Evolutionary conservation across 2,329 filamentous ascomycete genomes (phyloP).

Genomic region (Aureobasidium sp.): DNA sequence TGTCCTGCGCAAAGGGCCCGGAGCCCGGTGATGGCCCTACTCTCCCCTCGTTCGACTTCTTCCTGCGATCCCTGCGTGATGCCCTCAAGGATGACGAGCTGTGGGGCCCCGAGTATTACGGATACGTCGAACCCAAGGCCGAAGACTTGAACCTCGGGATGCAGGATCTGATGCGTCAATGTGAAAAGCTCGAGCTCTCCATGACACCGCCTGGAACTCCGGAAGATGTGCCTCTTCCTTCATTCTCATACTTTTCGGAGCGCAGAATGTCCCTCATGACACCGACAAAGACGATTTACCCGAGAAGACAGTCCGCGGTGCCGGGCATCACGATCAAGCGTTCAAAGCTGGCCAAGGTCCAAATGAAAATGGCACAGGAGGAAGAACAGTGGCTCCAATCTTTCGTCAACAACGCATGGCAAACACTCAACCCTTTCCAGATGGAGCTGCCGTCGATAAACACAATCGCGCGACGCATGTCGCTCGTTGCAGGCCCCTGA

Average conservation of each 20-base stretch:
- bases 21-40: conserved; percentile 26
- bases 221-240: conserved; percentile 16
- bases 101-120: conserved; percentile 36
- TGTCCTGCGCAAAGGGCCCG: conserved; percentile 33
- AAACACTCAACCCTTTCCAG: conserved; percentile 20
- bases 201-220: conserved; percentile 17
- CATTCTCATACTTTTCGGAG: conserved; percentile 13
- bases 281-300: conserved; percentile 10
- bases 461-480: conserved; percentile 7
- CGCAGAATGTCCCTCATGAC: conserved; percentile 13
- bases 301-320: conserved; percentile 5
- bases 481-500: conserved; percentile 9
- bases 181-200: conserved; percentile 29
- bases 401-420: conserved; percentile 36
- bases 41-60: conserved; percentile 30
- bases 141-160: conserved; percentile 34
- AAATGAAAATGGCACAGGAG: conserved; percentile 34
- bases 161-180: conserved; percentile 38
- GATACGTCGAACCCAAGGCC: conserved; percentile 36
- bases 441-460: conserved; percentile 6
- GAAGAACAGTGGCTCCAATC: conserved; percentile 35
- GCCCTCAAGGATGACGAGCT: conserved; percentile 35
- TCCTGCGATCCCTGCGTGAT: conserved; percentile 34
- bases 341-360: conserved; percentile 38
- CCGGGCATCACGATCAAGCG: conserved; percentile 29